These are phyloP conservation scores for Pestalotiopsis sp. DNA, from an alignment of 2,329 filamentous ascomycete genomes.

Conservation along the genomic window DNA sequence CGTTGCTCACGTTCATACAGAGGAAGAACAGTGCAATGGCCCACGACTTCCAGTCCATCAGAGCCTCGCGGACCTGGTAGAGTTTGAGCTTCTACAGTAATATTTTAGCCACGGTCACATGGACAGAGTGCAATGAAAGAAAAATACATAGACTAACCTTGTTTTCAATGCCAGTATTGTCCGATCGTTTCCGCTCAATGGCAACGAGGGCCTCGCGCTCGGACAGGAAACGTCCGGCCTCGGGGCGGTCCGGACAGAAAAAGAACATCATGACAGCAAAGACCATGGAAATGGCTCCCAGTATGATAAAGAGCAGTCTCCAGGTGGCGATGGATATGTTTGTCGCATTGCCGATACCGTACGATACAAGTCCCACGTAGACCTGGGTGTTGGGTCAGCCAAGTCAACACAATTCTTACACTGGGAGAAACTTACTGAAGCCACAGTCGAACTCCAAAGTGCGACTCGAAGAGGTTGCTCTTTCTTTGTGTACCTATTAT, in stretches of 20 bases:
- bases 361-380: conserved; percentile 27
- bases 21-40: background rate
- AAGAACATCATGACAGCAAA: background rate
- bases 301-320: background rate
- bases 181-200: background rate
- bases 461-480: conserved; percentile 25
- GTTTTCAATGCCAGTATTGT: background rate
- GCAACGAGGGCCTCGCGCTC: background rate
- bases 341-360: background rate
- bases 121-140: no score
- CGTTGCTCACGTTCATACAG: background rate
- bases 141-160: background rate
- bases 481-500: conserved; percentile 23
- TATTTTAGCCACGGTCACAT: background rate
- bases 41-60: background rate
- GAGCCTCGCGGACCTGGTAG: background rate
- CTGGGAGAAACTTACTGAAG: conserved; percentile 35
- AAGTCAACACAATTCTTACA: conserved; percentile 32
- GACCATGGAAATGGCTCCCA: background rate
- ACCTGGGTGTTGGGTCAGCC: conserved; percentile 25
- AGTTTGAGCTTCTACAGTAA: background rate
- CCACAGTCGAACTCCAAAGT: conserved; percentile 26
- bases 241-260: background rate
- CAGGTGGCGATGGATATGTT: background rate
- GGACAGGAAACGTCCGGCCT: background rate